These are phyloP conservation scores for Polyplosphaeria fusca DNA, from an alignment of 495 filamentous ascomycete genomes.

Conservation along the genomic window DNA sequence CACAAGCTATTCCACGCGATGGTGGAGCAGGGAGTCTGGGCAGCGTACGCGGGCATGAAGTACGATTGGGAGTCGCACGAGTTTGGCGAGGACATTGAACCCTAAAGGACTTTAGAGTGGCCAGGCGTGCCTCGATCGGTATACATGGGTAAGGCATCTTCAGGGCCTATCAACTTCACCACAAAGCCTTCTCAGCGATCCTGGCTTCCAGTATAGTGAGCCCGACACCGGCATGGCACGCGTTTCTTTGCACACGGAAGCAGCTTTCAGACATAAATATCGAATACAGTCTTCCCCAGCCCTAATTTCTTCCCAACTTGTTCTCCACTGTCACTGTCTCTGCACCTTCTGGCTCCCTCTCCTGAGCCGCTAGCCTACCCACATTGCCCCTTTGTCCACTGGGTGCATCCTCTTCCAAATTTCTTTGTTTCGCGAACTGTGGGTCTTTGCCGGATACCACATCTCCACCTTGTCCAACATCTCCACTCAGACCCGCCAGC, in stretches of 20 bases:
- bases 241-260: no score
- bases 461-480: constrained; percentile 5
- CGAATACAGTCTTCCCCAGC: no score
- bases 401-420: constrained; percentile 42
- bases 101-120: no score
- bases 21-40: not conserved
- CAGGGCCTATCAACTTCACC: no score
- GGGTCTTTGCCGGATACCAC: constrained; percentile 29
- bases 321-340: not conserved
- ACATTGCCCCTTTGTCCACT: constrained; percentile 41
- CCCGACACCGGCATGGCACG: no score
- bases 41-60: not conserved
- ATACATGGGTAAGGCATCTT: no score
- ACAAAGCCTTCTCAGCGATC: no score
- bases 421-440: constrained; percentile 37
- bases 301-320: no score
- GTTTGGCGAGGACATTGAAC: no score
- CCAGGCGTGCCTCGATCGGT: no score
- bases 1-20: not conserved
- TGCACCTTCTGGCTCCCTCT: constrained; percentile 42
- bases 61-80: not conserved
- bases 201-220: no score
- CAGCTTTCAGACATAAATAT: no score
- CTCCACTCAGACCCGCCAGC: constrained; percentile 49
- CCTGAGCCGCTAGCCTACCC: constrained; percentile 43